Evolutionary conservation across 345 rosid genomes (phyloP).

Genomic region (Pelargonium nanum): DNA sequence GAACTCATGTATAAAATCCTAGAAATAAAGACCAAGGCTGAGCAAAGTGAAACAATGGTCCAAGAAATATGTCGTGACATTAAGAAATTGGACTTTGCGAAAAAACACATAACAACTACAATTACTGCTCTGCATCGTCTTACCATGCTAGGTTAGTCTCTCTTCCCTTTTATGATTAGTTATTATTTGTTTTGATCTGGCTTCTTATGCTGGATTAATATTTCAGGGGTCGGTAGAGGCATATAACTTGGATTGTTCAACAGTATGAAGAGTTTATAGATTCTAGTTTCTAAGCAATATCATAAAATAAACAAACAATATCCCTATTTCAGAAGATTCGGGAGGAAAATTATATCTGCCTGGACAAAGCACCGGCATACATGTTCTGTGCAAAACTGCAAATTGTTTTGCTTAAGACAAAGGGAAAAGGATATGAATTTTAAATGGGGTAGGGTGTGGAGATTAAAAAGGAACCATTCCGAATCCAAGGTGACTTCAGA

Average conservation of each 20-base stretch:
- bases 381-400: neutral
- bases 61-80: constrained; percentile 98
- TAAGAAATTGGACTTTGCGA: constrained; percentile 95
- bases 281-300: too few species aligned
- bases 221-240: neutral
- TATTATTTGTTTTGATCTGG: neutral
- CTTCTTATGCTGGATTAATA: neutral
- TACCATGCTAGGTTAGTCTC: constrained; percentile 81
- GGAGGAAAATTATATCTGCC: neutral
- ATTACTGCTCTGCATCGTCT: constrained; percentile 99
- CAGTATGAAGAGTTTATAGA: neutral
- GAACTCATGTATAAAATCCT: constrained; percentile 86
- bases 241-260: neutral
- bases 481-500: neutral
- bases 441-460: neutral
- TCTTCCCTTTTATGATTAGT: constrained; percentile 1
- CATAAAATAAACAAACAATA: neutral
- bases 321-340: neutral
- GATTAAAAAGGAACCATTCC: neutral
- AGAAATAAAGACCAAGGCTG: constrained; percentile 97
- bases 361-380: neutral
- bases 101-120: constrained; percentile 96
- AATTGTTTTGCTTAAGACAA: neutral
- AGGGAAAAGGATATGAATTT: too few species aligned
- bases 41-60: constrained; percentile 98